These are phyloP conservation scores for Leccinum huronense DNA, from an alignment of 1,284 basidiomycete genomes.

Conservation along the genomic window DNA sequence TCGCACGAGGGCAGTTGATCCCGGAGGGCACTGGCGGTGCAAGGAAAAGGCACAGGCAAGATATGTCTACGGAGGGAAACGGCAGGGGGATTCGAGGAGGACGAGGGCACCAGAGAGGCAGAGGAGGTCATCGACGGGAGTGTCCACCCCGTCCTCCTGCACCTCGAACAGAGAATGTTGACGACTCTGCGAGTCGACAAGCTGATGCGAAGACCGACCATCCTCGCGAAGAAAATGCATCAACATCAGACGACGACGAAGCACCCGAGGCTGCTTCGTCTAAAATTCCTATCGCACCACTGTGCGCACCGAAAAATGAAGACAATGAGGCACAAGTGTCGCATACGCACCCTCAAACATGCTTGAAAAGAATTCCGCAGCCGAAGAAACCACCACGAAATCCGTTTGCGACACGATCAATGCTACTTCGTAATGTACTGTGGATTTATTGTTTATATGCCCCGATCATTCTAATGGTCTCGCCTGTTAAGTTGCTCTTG, in stretches of 20 bases:
- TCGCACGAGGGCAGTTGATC: constrained; percentile 73
- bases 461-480: constrained; percentile 18
- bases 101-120: constrained; percentile 26
- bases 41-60: constrained; percentile 38
- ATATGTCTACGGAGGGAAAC: constrained; percentile 10
- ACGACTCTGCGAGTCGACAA: background rate
- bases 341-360: constrained; percentile 8
- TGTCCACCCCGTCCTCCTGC: constrained; percentile 35
- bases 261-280: constrained; percentile 65
- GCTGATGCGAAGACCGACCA: background rate
- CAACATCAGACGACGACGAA: constrained; percentile 38
- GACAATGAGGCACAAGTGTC: background rate
- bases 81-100: constrained; percentile 11
- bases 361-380: constrained; percentile 39
- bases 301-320: constrained; percentile 8
- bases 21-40: constrained; percentile 44
- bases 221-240: constrained; percentile 11
- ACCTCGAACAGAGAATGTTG: constrained; percentile 3
- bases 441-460: background rate
- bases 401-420: constrained; percentile 66
- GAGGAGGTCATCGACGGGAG: constrained; percentile 36
- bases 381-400: constrained; percentile 59
- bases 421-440: constrained; percentile 70
- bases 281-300: constrained; percentile 38
- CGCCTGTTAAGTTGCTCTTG: constrained; percentile 61